Percentiles rank a stretch among this genome's conserved stretches.
phyloP scores from a whole-genome alignment of 2,329 filamentous ascomycete genomes.

The Microdochium paspali region DNA sequence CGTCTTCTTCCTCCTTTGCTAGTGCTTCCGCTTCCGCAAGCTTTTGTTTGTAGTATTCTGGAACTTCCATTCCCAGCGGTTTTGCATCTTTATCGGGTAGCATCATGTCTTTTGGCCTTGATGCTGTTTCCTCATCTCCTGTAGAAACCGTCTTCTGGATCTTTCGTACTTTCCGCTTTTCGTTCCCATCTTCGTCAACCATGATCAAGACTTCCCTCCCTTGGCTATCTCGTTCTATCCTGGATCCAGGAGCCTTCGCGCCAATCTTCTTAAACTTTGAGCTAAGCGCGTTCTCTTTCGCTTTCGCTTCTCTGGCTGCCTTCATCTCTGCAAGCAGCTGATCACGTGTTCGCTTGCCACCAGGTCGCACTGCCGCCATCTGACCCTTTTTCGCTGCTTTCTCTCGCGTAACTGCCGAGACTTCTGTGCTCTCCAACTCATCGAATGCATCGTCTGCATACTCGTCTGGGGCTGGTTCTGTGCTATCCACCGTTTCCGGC shows the following conservation, averaged over 20 bases:
- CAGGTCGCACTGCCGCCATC: slow-evolving; percentile 43
- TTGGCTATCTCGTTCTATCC: slow-evolving; percentile 51
- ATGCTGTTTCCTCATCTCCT: slow-evolving; percentile 21
- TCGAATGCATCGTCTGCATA: slow-evolving; percentile 62
- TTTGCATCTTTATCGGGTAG: slow-evolving; percentile 45
- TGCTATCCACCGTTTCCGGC: slow-evolving; percentile 18
- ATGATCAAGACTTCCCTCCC: slow-evolving; percentile 57
- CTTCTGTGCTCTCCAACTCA: slow-evolving; percentile 41
- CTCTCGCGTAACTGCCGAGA: slow-evolving; percentile 42
- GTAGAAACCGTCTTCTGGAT: slow-evolving; percentile 22
- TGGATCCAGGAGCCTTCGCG: slow-evolving; percentile 39
- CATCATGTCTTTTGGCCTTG: slow-evolving; percentile 28
- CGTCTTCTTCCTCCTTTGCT: slow-evolving; percentile 42
- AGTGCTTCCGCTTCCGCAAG: slow-evolving; percentile 18
- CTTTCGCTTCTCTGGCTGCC: slow-evolving; percentile 47
- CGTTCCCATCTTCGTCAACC: slow-evolving; percentile 55
- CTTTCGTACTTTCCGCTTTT: slow-evolving; percentile 55
- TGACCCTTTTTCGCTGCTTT: slow-evolving; percentile 51
- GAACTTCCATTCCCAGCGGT: slow-evolving; percentile 57
- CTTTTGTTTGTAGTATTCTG: slow-evolving; percentile 45
- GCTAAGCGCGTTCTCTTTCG: slow-evolving; percentile 41
- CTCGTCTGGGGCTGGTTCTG: slow-evolving; percentile 19
- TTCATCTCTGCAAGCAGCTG: slow-evolving; percentile 61
- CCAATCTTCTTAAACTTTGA: slow-evolving; percentile 58
- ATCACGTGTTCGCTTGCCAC: slow-evolving; percentile 54